phyloP scores from a whole-genome alignment of 176 grass and related monocot species.

The Canna indica region DNA sequence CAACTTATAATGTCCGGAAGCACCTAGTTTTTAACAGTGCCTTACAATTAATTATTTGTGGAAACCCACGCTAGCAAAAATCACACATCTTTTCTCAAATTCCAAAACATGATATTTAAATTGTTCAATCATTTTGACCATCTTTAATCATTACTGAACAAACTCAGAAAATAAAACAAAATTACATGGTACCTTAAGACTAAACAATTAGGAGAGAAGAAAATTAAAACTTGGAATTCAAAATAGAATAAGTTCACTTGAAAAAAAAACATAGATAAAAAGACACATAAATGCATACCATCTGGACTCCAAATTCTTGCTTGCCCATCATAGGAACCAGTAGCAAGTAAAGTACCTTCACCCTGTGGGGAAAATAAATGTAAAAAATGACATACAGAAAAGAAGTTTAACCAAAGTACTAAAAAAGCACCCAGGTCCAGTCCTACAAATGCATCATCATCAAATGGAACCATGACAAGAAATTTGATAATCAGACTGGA shows the following conservation, averaged over 20 bases:
- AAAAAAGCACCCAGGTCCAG: not conserved
- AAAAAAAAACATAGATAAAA: not conserved
- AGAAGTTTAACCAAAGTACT: not conserved
- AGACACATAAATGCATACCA: conserved; percentile 36
- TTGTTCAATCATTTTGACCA: not conserved
- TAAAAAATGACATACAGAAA: conserved; percentile 21
- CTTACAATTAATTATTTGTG: too few species aligned
- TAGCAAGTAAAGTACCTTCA: conserved; percentile 83
- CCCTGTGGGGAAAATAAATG: conserved; percentile 31
- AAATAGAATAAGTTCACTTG: not conserved
- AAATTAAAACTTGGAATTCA: conserved; percentile 1
- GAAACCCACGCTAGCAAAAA: not conserved
- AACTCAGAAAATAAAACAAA: not conserved
- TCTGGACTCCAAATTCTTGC: conserved; percentile 93
- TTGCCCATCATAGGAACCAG: conserved; percentile 95
- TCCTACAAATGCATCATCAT: not conserved
- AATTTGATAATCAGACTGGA: not conserved
- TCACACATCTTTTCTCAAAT: not conserved
- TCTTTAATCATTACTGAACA: not conserved
- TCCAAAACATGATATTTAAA: not conserved
- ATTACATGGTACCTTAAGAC: not conserved
- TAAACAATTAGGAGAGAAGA: not conserved
- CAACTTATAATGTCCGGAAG: too few species aligned
- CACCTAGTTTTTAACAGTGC: too few species aligned
- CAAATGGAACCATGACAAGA: not conserved